Evolutionary conservation across 192 early-diverging fungal genomes (phyloP).

Genomic region (Rhizophlyctis rosea): DNA sequence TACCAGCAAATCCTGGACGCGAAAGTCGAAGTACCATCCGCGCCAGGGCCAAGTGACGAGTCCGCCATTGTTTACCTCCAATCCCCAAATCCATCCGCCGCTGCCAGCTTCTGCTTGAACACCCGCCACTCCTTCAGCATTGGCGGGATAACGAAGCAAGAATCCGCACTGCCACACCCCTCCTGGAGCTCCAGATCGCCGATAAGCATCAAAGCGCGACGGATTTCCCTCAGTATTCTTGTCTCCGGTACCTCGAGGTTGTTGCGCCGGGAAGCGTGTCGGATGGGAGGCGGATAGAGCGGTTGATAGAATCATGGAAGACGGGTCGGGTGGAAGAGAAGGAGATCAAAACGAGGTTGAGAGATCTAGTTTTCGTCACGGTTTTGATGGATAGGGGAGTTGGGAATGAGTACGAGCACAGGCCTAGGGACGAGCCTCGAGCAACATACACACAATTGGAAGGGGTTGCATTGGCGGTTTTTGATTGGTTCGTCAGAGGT

Average conservation of each 20-base stretch:
- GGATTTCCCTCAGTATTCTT: conserved; percentile 82
- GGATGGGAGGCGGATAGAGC: conserved; percentile 24
- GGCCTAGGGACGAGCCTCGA: not conserved
- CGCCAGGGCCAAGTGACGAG: too few species aligned
- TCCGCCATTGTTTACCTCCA: too few species aligned
- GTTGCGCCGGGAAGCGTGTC: conserved; percentile 23
- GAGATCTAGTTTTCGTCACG: conserved; percentile 85
- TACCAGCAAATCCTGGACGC: too few species aligned
- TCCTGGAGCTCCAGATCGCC: too few species aligned
- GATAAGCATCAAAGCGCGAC: too few species aligned
- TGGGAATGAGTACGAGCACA: conserved; percentile 73
- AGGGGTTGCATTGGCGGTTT: conserved; percentile 79
- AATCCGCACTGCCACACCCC: too few species aligned
- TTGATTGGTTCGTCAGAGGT: conserved; percentile 72
- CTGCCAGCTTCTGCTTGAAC: too few species aligned
- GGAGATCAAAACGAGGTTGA: conserved; percentile 52
- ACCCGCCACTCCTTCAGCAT: too few species aligned
- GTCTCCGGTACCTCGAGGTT: conserved; percentile 80
- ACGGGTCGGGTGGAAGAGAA: conserved; percentile 44
- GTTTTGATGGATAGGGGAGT: conserved; percentile 93
- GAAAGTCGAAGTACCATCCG: too few species aligned
- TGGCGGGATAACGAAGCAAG: too few species aligned
- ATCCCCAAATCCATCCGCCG: too few species aligned
- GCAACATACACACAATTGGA: conserved; percentile 69
- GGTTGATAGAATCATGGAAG: conserved; percentile 21